These are phyloP conservation scores for Linum lewisii DNA, from an alignment of 345 rosid species.

Conservation along the genomic window DNA sequence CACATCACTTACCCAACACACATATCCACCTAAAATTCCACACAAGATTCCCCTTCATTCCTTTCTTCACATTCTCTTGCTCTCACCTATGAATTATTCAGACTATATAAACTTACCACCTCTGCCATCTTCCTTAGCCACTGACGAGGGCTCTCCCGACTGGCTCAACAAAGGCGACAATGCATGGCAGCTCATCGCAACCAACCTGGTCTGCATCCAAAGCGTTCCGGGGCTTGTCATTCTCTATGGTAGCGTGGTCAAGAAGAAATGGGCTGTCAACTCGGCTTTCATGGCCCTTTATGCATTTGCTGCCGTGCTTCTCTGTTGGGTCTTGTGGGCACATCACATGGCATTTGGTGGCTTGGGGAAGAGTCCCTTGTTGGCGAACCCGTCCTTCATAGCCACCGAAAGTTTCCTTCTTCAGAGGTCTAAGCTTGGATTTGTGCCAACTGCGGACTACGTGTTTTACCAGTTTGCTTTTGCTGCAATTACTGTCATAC, in stretches of 20 bases:
- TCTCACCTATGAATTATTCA: slow-evolving; percentile 9
- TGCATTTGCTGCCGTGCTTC: slow-evolving; percentile 40
- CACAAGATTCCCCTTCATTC: background rate
- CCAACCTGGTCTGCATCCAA: slow-evolving; percentile 43
- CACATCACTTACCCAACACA: background rate
- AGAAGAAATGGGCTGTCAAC: slow-evolving; percentile 64
- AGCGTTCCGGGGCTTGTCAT: slow-evolving; percentile 57
- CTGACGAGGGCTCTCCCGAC: slow-evolving; percentile 20
- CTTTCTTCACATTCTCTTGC: background rate
- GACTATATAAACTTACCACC: background rate
- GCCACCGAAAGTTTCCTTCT: slow-evolving; percentile 16
- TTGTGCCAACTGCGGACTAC: slow-evolving; percentile 27
- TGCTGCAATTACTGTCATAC: slow-evolving; percentile 50
- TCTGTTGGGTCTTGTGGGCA: slow-evolving; percentile 55
- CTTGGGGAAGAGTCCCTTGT: slow-evolving; percentile 13
- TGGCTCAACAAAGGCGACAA: slow-evolving; percentile 49
- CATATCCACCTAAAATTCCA: background rate
- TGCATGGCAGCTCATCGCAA: slow-evolving; percentile 53
- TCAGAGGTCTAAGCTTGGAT: fast-evolving
- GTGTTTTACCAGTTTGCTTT: slow-evolving; percentile 51
- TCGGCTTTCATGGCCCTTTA: slow-evolving; percentile 62
- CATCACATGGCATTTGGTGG: slow-evolving; percentile 43
- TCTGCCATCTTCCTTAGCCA: slow-evolving; percentile 20
- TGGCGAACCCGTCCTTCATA: slow-evolving; percentile 26
- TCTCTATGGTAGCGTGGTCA: slow-evolving; percentile 56